Evolutionary conservation across 2,329 filamentous ascomycete genomes (phyloP), one percentile per base, ranked within the genome.

Genomic region (Calonectria ilicicola): DNA sequence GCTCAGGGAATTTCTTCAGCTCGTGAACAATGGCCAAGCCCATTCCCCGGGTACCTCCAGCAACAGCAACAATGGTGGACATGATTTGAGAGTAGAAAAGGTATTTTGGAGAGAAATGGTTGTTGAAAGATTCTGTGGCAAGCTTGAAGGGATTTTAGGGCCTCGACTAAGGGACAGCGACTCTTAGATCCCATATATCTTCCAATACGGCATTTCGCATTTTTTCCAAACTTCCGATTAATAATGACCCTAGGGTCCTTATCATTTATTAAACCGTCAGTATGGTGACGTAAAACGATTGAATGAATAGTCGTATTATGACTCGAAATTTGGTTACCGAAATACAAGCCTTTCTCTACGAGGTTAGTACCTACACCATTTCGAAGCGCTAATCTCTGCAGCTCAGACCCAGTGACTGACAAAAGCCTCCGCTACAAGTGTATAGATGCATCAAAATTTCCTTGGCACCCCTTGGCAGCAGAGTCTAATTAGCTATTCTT

Each of bases 331-430:
- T 6, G 26, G 17, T 40, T 17, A 14, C 21, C 15, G n/a, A 2
- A 60, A 23, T 14, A 2, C 12, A 14, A 10, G 10, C 53, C 21
- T 60, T 38, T 17, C 53, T 60, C 21, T 17, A 60, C 53, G 14
- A 26, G 53, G 53, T 21, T 60, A 60, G 53, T 38, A 42, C 53
- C 53, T 60, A 60, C 53, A 60, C 53, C 53, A 60, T 23, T 60
- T 60, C 53, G 10, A 60, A 14, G 7, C 19, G 6, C 53, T 26
- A 26, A 19, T 15, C 21, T 27, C 14, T 9, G 7, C 35, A 40
- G 19, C 9, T 17, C 23, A 7, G 21, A 17, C 8, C 29, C 32
- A 2, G 8, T 3, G 21, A 60, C 40, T 29, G 32, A 40, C 53
- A 60, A 40, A 15, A 5, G 21, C 14, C 5, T 26, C 26, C 53